These are phyloP conservation scores for Aspergillus hiratsukae DNA, from an alignment of 2,329 filamentous ascomycete species.

Conservation along the genomic window DNA sequence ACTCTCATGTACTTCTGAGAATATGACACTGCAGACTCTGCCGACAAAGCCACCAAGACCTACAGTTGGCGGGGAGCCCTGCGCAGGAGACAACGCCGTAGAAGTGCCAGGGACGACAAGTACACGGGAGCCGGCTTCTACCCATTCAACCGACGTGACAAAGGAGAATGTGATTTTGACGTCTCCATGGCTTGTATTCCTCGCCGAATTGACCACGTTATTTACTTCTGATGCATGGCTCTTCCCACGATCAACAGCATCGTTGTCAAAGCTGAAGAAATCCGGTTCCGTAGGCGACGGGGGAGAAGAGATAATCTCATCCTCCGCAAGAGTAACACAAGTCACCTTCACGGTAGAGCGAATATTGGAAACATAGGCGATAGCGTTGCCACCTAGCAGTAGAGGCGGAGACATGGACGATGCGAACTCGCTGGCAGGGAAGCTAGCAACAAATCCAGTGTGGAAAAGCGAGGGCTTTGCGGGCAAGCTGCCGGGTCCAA, in stretches of 20 bases:
- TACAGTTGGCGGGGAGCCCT: slow-evolving; percentile 45
- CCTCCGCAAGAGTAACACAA: slow-evolving; percentile 44
- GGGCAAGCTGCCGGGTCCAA: slow-evolving; percentile 47
- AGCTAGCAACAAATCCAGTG: slow-evolving; percentile 66
- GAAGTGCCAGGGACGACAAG: slow-evolving; percentile 58
- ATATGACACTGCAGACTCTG: slow-evolving; percentile 33
- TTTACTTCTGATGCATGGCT: slow-evolving; percentile 21
- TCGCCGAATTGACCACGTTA: slow-evolving; percentile 21
- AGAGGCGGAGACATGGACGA: slow-evolving; percentile 45
- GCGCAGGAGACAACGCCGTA: slow-evolving; percentile 43
- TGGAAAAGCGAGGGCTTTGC: slow-evolving; percentile 41
- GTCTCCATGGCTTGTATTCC: slow-evolving; percentile 22
- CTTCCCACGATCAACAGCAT: slow-evolving; percentile 19
- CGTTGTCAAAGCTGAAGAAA: slow-evolving; percentile 43
- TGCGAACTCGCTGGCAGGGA: slow-evolving; percentile 56
- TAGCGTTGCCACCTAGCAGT: slow-evolving; percentile 54
- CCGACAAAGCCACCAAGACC: slow-evolving; percentile 60
- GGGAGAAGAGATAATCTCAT: slow-evolving; percentile 23
- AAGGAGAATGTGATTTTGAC: slow-evolving; percentile 53
- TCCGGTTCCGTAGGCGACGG: slow-evolving; percentile 34
- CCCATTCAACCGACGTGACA: slow-evolving; percentile 54
- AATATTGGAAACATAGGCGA: slow-evolving; percentile 84
- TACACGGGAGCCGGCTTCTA: slow-evolving; percentile 53
- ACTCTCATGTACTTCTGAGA: slow-evolving; percentile 44
- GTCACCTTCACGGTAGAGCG: slow-evolving; percentile 73